Evolutionary conservation across 495 filamentous ascomycete species (phyloP), one percentile per base, ranked within the genome.

Genomic region (Cryomyces minteri): DNA sequence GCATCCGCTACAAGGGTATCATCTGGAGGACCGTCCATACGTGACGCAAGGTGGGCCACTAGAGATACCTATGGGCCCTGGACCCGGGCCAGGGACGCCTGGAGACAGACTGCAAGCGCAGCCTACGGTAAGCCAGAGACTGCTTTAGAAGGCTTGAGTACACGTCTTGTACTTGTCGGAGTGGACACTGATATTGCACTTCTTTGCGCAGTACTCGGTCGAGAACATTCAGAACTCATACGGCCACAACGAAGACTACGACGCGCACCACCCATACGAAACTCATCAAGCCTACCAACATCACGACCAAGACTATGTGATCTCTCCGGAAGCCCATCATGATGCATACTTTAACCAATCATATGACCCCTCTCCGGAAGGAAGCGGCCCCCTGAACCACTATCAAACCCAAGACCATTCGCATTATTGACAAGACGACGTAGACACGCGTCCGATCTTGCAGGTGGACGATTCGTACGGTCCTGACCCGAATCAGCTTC

Each of bases 331-430:
- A 58, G 77, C 75, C 36, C 85, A 92, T 52, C 84, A 88, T 54
- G 84, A 94, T 60, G 73, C 78, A 39, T 92, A 94, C 63, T 90
- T 82, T 56, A 80, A 77, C 44, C 79, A 76, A 54, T 81, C 83
- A 4, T 90, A 94, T 60, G 68, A 85, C 48, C 81, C 84, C 4
- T 69, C 73, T 9, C 60, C 67, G 0, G 77, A 80, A 12, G 71
- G 71, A 43, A 74, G 74, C 51, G 72, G 70, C 39, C 60, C 57
- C 46, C 49, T 62, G 44, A 47, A 58, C 50, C 53, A 59, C n/a
- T 69, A 74, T 43, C 65, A 67, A 5, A 63, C 65, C 18, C 61
- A 62, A 30, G 63, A 67, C 12, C 64, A 68, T 4, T 55, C 60
- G n/a, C 54, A 51, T 29, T 65, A 66, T 32, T 76, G 57, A 54